These are phyloP conservation scores for Asterophora lycoperdoides DNA, from an alignment of 768 basidiomycete species.

Conservation along the genomic window DNA sequence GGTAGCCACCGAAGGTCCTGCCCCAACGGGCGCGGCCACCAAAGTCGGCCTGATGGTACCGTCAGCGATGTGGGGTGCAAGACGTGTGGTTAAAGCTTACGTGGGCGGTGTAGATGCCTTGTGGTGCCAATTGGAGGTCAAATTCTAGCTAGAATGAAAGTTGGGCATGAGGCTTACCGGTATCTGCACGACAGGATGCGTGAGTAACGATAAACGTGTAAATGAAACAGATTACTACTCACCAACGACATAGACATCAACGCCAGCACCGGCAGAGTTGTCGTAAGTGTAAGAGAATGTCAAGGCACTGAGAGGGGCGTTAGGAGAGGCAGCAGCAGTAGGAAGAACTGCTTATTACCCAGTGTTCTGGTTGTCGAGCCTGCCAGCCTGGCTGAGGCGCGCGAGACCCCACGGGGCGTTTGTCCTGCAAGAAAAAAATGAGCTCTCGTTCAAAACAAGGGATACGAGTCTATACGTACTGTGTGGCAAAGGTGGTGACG, in stretches of 20 bases:
- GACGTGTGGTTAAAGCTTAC: background rate
- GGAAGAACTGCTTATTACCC: background rate
- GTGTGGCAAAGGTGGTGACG: conserved; percentile 19
- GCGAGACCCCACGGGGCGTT: too few relatives aligned
- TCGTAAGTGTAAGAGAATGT: too few relatives aligned
- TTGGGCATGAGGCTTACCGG: conserved; percentile 12
- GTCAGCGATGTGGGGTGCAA: background rate
- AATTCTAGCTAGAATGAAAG: background rate
- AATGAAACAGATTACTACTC: conserved; percentile 24
- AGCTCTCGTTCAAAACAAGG: too few relatives aligned
- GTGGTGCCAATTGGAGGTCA: background rate
- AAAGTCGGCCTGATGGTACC: conserved; percentile 29
- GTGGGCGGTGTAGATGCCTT: conserved; percentile 6
- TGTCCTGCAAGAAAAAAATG: conserved; percentile 15
- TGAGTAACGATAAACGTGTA: background rate
- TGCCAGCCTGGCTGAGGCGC: conserved; percentile 19
- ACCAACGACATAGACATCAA: too few relatives aligned
- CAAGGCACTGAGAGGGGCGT: conserved; percentile 4
- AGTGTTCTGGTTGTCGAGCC: conserved; percentile 14
- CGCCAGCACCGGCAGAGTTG: too few relatives aligned
- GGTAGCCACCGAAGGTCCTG: conserved; percentile 34
- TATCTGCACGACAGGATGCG: conserved; percentile 15
- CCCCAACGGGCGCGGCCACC: too few relatives aligned
- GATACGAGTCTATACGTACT: conserved; percentile 11
- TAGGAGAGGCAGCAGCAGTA: background rate